Percentiles rank a stretch among this genome's conserved stretches.
Conservation (phyloP, 768 basidiomycete genomes). For the Rhizopogon sp. region DNA sequence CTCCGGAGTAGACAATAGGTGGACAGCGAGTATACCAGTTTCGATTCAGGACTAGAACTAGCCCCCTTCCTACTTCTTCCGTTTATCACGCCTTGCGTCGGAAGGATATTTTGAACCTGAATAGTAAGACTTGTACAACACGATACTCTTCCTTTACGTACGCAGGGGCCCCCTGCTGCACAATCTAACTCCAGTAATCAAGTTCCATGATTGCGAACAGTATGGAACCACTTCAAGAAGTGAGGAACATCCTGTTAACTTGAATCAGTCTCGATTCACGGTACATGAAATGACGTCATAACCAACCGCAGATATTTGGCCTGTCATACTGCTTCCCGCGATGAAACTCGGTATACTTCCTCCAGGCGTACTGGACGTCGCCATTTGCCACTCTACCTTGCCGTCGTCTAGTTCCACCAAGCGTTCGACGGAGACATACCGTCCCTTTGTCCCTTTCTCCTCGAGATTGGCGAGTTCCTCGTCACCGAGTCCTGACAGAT, state of each 20-base stretch:
- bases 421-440: constrained; percentile 67
- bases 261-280: constrained; percentile 1
- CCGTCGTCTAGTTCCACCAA: constrained; percentile 59
- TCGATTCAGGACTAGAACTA: no score
- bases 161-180: no score
- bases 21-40: no score
- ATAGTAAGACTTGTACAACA: no score
- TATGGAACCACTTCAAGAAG: constrained; percentile 63
- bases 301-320: constrained; percentile 56
- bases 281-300: background rate
- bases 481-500: constrained; percentile 47
- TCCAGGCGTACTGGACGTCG: constrained; percentile 67
- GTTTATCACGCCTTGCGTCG: no score
- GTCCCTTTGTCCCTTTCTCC: constrained; percentile 58
- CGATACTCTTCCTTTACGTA: no score
- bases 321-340: constrained; percentile 54
- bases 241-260: constrained; percentile 60
- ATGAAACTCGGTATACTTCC: constrained; percentile 65
- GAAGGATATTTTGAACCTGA: no score
- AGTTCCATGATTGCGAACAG: constrained; percentile 15
- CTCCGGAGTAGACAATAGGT: no score
- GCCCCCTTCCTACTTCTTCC: no score
- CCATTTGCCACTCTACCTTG: constrained; percentile 75
- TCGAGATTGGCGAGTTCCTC: constrained; percentile 56
- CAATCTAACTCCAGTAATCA: no score